Evolutionary conservation across 2,329 filamentous ascomycete species (phyloP), one percentile per base, ranked within the genome.

Genomic region (Aspergillus ruber): DNA sequence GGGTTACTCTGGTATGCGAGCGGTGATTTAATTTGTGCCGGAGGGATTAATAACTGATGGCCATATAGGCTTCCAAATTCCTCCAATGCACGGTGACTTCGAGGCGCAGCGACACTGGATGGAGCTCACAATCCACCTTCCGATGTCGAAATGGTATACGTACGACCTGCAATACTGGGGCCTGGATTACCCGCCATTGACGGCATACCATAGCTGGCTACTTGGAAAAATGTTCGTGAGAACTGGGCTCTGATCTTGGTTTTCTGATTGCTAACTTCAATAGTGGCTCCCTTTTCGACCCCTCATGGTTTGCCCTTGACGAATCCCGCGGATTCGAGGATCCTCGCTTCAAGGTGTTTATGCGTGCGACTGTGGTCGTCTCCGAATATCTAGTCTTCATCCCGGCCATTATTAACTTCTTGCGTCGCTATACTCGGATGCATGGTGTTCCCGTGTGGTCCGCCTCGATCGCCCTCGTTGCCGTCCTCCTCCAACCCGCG

Each of bases 71-170:
- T 87, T 85, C 61, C 75, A 85, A 50, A 82, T 81, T 50, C 90
- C 90, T 32, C 93, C 93, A 5, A 90, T 96, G 83, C 87, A 90
- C 63, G 93, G 93, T 56, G 93, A 98, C 69, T 98, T 95, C 71
- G 93, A 98, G 74, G 93, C 94, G 3, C 93, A 98, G 68, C 77
- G 93, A 59, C 93, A 98, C 69, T 98, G 93, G 93, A 95, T 98
- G 90, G 93, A 98, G 64, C 77, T 98, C 55, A 96, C 93, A 2
- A 87, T 82, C 7, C 82, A 95, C 50, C 76, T 98, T 2, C 93
- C 93, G 12, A 78, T 94, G 33, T 93, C 89, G 9, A 86, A 93
- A 67, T 98, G 94, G 93, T 98, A 98, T 69, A 95, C 95, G 64
- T 89, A 98, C 67, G 90, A 98, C 65, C 75, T 97, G 40, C 79